phyloP scores from a whole-genome alignment of 371 early-diverging fungal species.

The Mucor lusitanicus region DNA sequence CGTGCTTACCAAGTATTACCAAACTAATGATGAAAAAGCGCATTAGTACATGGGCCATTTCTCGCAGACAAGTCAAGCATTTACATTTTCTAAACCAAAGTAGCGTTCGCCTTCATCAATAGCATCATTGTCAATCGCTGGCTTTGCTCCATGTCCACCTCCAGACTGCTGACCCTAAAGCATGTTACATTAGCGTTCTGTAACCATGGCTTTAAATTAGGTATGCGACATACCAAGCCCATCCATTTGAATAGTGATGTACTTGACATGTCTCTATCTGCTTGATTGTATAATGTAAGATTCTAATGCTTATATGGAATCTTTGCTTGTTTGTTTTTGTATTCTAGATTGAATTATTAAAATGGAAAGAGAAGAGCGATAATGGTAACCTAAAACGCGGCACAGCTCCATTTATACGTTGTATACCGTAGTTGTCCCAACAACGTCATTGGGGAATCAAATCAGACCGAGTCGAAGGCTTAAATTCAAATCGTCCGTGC shows the following conservation, averaged over 20 bases:
- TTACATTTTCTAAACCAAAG: slow-evolving; percentile 92
- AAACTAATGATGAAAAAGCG: slow-evolving; percentile 59
- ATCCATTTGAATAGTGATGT: slow-evolving; percentile 90
- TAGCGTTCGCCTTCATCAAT: slow-evolving; percentile 68
- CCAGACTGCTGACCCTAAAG: slow-evolving; percentile 44
- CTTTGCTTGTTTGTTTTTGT: background rate
- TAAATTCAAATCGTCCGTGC: background rate
- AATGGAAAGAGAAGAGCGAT: slow-evolving; percentile 3
- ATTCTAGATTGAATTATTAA: background rate
- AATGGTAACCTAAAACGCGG: background rate
- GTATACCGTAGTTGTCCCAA: background rate
- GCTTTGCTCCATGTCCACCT: slow-evolving; percentile 19
- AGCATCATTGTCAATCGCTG: slow-evolving; percentile 33
- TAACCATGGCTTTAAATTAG: background rate
- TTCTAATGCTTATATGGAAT: background rate
- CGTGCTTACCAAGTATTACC: slow-evolving; percentile 84
- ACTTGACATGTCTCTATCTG: slow-evolving; percentile 29
- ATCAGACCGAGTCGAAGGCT: background rate
- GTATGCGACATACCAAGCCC: slow-evolving; percentile 57
- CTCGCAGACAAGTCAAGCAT: slow-evolving; percentile 10
- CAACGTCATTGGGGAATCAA: background rate
- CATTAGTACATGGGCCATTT: background rate
- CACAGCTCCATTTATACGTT: background rate
- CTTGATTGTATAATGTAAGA: background rate
- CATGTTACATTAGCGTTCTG: background rate